phyloP scores from a whole-genome alignment of 768 basidiomycete species.

The Candolleomyces efflorescens region DNA sequence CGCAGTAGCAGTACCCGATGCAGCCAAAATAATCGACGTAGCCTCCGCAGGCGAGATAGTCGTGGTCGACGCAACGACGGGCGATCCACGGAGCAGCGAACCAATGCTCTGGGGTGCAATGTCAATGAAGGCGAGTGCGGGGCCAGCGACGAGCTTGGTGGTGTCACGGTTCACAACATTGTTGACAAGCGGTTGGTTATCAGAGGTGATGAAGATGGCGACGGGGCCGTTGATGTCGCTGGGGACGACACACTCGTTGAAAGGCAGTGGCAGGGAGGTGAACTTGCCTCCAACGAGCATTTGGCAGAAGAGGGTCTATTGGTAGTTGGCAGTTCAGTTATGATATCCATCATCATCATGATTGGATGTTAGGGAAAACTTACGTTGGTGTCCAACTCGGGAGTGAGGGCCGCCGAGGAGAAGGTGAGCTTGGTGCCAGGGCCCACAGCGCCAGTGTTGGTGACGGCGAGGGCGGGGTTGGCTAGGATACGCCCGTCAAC shows the following conservation, averaged over 20 bases:
- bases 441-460: conserved; percentile 54
- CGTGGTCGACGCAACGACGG: conserved; percentile 16
- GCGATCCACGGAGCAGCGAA: conserved; percentile 32
- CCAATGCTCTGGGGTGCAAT: conserved; percentile 48
- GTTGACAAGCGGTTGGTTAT: conserved; percentile 58
- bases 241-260: conserved; percentile 62
- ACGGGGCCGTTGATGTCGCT: conserved; percentile 68
- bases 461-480: conserved; percentile 56
- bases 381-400: conserved; percentile 39
- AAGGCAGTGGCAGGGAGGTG: conserved; percentile 53
- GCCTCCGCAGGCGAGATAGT: conserved; percentile 31
- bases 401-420: conserved; percentile 51
- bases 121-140: conserved; percentile 65
- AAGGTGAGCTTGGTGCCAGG: conserved; percentile 64
- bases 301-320: conserved; percentile 69
- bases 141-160: conserved; percentile 63
- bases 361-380: conserved; percentile 15
- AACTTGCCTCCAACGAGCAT: conserved; percentile 66
- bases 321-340: conserved; percentile 5
- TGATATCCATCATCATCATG: neutral
- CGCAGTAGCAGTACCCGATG: conserved; percentile 14
- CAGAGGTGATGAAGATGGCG: conserved; percentile 64
- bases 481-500: conserved; percentile 28
- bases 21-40: conserved; percentile 29
- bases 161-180: conserved; percentile 54